Base-by-base conservation (phyloP, 2,329 filamentous ascomycete species). In the Mollisia scopiformis region DNA sequence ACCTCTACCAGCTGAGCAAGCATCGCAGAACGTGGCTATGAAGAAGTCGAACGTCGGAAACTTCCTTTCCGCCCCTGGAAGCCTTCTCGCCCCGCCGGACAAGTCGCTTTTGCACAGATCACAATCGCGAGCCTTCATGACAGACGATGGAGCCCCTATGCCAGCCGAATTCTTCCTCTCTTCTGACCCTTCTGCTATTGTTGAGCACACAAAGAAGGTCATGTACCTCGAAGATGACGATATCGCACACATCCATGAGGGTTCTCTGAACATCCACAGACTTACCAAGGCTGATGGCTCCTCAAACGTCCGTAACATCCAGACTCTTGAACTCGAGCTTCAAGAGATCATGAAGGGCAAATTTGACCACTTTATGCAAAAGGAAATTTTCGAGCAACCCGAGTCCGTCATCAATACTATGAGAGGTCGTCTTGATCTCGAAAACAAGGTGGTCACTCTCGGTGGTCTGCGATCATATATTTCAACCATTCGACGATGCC, bases 321-420 rank as follows among this genome's bases (percentile, higher is more conserved):
- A 99, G 85, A 99, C 95, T 58, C 87, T 99, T 59, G 95, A 99
- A 84, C 91, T 99, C 54, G 93, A 99, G 84, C 89, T 99, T 67
- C 95, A 99, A 83, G 93, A 99, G 84, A 99, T 99, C 80, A 99
- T 99, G 95, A 99, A 99, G 89, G 95, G 95, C 79, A 96, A 95
- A 77, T 99, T 98, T 80, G 95, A 99, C 78, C 95, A 99, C 83
- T 99, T 97, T 85, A 99, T 99, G 95, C 95, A 99, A 79, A 99
- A 99, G 88, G 95, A 99, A 79, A 99, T 99, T 74, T 99, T 99
- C 78, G 95, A 99, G 85, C 95, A 99, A 84, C 95, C 95, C 74
- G 95, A 99, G 81, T 99, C 95, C 14, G 92, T 99, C 64, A 89
- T 99, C 82, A 99, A 99, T 86, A 97, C 95, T 69, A 99, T 99